Percentiles rank a stretch among this genome's conserved stretches.
These are phyloP conservation scores for Radiomyces spectabilis DNA, from an alignment of 192 early-diverging fungal genomes.

Conservation along the genomic window DNA sequence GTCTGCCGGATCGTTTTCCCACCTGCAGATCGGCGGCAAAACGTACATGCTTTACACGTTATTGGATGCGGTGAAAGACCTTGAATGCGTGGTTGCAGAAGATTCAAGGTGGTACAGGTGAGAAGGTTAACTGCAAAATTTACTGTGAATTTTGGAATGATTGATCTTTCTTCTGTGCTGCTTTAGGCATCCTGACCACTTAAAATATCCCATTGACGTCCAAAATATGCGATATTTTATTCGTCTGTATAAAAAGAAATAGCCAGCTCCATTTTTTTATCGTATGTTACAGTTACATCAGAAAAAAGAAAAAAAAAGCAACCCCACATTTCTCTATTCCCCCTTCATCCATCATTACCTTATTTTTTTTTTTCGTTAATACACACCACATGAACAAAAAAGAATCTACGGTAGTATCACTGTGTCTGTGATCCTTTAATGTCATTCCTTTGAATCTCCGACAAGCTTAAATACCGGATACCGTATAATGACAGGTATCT, in stretches of 20 bases:
- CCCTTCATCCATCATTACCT: not conserved
- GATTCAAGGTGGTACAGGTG: conserved; percentile 76
- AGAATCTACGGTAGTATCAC: too few relatives aligned
- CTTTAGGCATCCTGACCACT: conserved; percentile 34
- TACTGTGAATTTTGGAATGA: not conserved
- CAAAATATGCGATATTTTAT: conserved; percentile 93
- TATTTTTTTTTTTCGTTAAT: conserved; percentile 2
- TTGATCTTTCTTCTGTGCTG: not conserved
- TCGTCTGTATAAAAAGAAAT: conserved; percentile 70
- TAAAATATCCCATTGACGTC: conserved; percentile 72
- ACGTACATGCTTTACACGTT: conserved; percentile 90
- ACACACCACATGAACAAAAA: not conserved
- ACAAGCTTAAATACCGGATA: too few relatives aligned
- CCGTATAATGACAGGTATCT: too few relatives aligned
- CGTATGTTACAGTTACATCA: too few relatives aligned
- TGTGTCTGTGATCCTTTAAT: too few relatives aligned
- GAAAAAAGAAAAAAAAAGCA: not conserved
- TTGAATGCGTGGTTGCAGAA: conserved; percentile 57
- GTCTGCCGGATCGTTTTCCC: conserved; percentile 89
- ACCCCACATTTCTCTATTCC: not conserved
- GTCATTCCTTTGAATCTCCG: too few relatives aligned
- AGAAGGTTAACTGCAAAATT: conserved; percentile 15
- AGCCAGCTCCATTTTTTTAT: too few relatives aligned
- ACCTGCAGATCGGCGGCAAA: conserved; percentile 60
- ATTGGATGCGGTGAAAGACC: conserved; percentile 68